These are phyloP conservation scores for Arabis alpina DNA, from an alignment of 345 rosid species.

Conservation along the genomic window DNA sequence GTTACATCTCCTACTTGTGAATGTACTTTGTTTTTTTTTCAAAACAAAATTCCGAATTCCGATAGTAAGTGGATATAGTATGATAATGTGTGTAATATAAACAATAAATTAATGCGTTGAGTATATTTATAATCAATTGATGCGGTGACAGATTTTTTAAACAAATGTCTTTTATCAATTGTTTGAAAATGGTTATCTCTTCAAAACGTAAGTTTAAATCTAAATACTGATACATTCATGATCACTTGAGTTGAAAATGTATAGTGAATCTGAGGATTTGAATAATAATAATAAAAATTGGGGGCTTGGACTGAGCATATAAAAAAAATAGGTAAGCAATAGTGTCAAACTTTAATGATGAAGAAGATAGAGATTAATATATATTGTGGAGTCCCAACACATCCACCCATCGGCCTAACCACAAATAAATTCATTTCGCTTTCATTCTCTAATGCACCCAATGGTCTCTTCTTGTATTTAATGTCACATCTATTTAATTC, in stretches of 20 bases:
- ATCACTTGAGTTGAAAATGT: too few relatives aligned
- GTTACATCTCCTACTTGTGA: not conserved
- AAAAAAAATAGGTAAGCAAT: conserved; percentile 27
- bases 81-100: too few relatives aligned
- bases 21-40: not conserved
- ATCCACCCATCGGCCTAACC: conserved; percentile 38
- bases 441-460: conserved; percentile 20
- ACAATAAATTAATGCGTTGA: too few relatives aligned
- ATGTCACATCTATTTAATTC: conserved; percentile 19
- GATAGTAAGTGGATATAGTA: too few relatives aligned
- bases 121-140: not conserved
- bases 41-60: too few relatives aligned
- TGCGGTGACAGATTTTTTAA: not conserved
- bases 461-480: conserved; percentile 28
- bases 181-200: conserved; percentile 2
- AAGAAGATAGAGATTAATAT: conserved; percentile 40
- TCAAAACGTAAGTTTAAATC: not conserved
- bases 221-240: not conserved
- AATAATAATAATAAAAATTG: not conserved
- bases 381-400: conserved; percentile 48
- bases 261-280: not conserved
- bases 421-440: conserved; percentile 28
- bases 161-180: not conserved
- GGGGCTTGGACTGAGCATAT: conserved; percentile 21
- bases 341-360: conserved; percentile 53